Base-by-base conservation (phyloP, 176 grass and related monocot species). In the Cenchrus purpureus region DNA sequence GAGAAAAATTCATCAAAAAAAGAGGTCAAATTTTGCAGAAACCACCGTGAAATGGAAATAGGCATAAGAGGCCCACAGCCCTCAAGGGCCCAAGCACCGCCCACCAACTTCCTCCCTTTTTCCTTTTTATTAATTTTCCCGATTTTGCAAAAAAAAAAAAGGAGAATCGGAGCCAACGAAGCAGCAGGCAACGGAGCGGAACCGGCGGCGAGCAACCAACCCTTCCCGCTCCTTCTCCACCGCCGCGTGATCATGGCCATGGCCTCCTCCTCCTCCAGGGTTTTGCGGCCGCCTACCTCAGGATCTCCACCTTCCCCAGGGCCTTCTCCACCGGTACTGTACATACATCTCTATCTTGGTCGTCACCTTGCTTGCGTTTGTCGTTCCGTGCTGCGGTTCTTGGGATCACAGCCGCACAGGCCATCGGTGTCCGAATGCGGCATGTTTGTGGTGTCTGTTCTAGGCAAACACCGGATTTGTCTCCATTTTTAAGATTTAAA, bases 231-330 rank as follows among this genome's bases (percentile, higher is more conserved):
- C 49, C 69, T 65, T 81, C 84, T 68, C 76, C 2, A 65, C 61
- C 61, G 28, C 46, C 22, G 15, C 34, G 0, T 25, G 74, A 83
- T 79, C 79, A 79, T 86, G 69, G 61, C 80, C 68, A 90, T 95
- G 85, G 85, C 83, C 72, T 69, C 88, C 67, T 5, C 95, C 45
- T 92, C 88, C 66, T 99, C 97, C 80, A 83, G 90, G 25, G 25
- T 25, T 25, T 25, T 52, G 90, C 91, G 62, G 94, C 97, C 62
- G 90, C 94, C 37, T 99, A 92, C 88, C 91, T 99, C 56, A 88
- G 88, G 88, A 96, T 99, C 88, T 99, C 93, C 71, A 80, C 83
- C 82, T 91, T 96, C 79, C 82, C 88, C 25, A 91, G 97, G 78
- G 88, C 85, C 46, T 99, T 99, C 88, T 94, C 97, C 73, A 94